A percentile compares a stretch with the other conserved stretches of the same genome.
Evolutionary conservation across 805 yeast species (phyloP).

Genomic region (Schizosaccharomyces japonicus): DNA sequence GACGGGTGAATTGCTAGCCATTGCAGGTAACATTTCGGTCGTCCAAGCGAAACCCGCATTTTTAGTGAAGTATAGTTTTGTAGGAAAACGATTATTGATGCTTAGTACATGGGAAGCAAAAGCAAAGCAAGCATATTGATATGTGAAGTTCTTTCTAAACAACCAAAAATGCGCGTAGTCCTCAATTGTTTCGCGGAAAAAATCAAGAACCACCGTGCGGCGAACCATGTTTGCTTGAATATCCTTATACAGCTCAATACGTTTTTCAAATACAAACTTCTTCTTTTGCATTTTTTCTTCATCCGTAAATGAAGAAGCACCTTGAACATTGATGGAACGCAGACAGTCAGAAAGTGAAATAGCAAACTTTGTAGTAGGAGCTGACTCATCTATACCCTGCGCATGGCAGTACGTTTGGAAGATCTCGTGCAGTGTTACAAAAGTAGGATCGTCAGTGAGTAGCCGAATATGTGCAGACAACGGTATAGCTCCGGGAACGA

Average conservation of each 20-base stretch:
- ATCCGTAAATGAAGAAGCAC: neutral
- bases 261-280: neutral
- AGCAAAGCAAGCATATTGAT: slow-evolving; percentile 80
- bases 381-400: slow-evolving; percentile 56
- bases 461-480: slow-evolving; percentile 83
- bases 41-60: slow-evolving; percentile 80
- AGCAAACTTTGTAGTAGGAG: slow-evolving; percentile 65
- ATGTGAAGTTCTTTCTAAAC: slow-evolving; percentile 81
- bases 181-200: slow-evolving; percentile 31
- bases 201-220: slow-evolving; percentile 31
- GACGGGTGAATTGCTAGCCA: slow-evolving; percentile 44
- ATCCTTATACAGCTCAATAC: slow-evolving; percentile 68
- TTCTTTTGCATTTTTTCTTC: neutral
- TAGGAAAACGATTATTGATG: slow-evolving; percentile 79
- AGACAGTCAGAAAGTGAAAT: slow-evolving; percentile 20
- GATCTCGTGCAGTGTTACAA: slow-evolving; percentile 53
- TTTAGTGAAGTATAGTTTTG: slow-evolving; percentile 63
- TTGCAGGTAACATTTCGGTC: slow-evolving; percentile 72
- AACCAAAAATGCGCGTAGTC: slow-evolving; percentile 88
- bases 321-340: neutral
- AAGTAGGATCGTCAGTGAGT: slow-evolving; percentile 56
- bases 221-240: slow-evolving; percentile 78
- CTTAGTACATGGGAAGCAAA: slow-evolving; percentile 89
- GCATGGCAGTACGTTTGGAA: slow-evolving; percentile 71
- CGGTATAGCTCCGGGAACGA: slow-evolving; percentile 80